Evolutionary conservation across 805 yeast genomes (phyloP).

Genomic region (Kuraishia piskuri): DNA sequence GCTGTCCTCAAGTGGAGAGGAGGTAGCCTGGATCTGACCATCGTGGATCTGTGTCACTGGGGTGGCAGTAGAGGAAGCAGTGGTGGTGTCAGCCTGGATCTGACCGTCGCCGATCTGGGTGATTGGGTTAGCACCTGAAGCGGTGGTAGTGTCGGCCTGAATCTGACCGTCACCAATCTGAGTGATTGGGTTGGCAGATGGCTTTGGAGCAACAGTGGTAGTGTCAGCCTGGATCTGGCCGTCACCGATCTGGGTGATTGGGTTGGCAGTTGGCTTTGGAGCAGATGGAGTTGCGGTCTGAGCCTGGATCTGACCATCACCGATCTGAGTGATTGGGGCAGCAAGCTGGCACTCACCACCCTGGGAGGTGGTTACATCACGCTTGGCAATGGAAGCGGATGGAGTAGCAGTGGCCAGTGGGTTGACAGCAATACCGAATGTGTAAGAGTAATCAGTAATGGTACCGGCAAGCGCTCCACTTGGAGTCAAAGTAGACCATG

Average conservation of each 20-base stretch:
- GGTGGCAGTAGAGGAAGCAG: slow-evolving; percentile 21
- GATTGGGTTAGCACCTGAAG: slow-evolving; percentile 24
- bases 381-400: slow-evolving; percentile 20
- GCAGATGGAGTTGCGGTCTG: slow-evolving; percentile 28
- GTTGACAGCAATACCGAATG: slow-evolving; percentile 64
- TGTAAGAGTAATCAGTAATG: slow-evolving; percentile 41
- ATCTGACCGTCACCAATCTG: slow-evolving; percentile 49
- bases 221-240: slow-evolving; percentile 53
- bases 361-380: slow-evolving; percentile 34
- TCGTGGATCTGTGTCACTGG: slow-evolving; percentile 29
- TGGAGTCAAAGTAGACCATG: slow-evolving; percentile 72
- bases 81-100: slow-evolving; percentile 32
- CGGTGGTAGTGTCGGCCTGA: slow-evolving; percentile 33
- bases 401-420: slow-evolving; percentile 34
- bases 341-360: slow-evolving; percentile 45
- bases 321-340: slow-evolving; percentile 34
- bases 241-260: slow-evolving; percentile 49
- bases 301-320: slow-evolving; percentile 42
- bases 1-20: slow-evolving; percentile 31
- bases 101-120: slow-evolving; percentile 42
- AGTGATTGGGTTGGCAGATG: slow-evolving; percentile 28
- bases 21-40: slow-evolving; percentile 27
- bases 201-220: slow-evolving; percentile 27
- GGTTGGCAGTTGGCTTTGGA: slow-evolving; percentile 23
- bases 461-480: slow-evolving; percentile 42